Conservation (phyloP, 305 asterid species). For the Euphrasia arctica region DNA sequence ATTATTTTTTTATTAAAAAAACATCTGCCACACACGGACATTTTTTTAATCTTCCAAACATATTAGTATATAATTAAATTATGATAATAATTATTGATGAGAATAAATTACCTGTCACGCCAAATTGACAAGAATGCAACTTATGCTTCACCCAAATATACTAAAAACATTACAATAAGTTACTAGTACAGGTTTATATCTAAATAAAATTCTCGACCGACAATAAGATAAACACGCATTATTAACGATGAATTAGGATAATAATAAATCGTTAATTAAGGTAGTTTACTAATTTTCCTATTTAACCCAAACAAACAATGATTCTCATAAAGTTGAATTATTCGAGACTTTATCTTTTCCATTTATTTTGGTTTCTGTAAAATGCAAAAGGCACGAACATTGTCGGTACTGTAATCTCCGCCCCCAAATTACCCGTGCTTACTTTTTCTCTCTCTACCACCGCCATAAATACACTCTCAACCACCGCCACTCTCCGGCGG, state of each 20-base stretch:
- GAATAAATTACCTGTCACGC: no score
- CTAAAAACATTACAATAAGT: no score
- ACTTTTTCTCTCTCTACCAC: neutral
- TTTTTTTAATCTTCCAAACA: no score
- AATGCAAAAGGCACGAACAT: constrained; percentile 21
- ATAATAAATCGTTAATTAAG: no score
- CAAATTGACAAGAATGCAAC: neutral
- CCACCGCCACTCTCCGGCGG: constrained; percentile 11
- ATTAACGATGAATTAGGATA: no score
- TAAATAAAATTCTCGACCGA: no score
- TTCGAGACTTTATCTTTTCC: neutral
- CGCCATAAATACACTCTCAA: constrained; percentile 24
- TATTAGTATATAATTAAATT: no score
- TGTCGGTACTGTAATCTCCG: constrained; percentile 27
- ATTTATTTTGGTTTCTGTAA: neutral
- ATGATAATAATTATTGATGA: neutral
- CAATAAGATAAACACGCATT: no score
- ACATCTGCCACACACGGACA: no score
- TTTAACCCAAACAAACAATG: neutral
- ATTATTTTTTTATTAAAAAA: no score
- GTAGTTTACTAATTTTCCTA: no score
- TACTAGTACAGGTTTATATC: no score
- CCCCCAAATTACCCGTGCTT: constrained; percentile 13
- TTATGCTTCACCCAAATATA: neutral
- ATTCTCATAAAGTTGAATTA: neutral